Evolutionary conservation across 371 early-diverging fungal genomes (phyloP), one percentile per base, ranked within the genome.

Genomic region (Haplosporangium sp.): DNA sequence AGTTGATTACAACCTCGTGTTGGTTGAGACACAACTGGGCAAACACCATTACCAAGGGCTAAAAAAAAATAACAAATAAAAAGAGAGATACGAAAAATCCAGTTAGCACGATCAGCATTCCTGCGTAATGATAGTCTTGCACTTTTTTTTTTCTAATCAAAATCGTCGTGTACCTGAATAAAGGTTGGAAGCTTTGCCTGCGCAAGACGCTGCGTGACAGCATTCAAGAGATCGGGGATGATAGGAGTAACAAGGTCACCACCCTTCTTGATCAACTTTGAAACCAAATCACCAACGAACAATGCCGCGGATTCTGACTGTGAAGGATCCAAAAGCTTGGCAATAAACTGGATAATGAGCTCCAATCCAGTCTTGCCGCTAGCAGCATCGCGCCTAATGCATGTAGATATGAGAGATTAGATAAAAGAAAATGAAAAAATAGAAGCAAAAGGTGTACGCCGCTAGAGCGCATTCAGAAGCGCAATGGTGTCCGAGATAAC

Each of bases 241-340:
- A 93, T 87, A 42, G 92, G 89, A 1, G 86, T 73, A 9, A 96
- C 84, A 20, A 81, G 82, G 45, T 88, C 85, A 23, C 91, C 91
- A 13, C 87, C 91, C 81, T 95, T 96, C 80, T 92, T 89, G 69
- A 95, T 93, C 59, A 96, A 73, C 62, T 93, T 93, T 10, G 89
- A 88, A 52, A 95, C 91, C 63, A 97, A 77, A 62, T 94, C 93
- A 21, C 98, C 98, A n/a, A 97, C 91, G 85, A 95, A 95, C 21
- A 94, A 67, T 1, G 94, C 89, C 0, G 94, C 91, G 0, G 94
- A 93, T 69, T 96, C 96, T 20, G 89, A 84, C 23, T 87, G 86
- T 1, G 85, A 81, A 40, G 96, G 95, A 36, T 88, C 86, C 69
- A 96, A 73, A 29, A 96, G 73, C 51, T 88, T 87, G 57, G 92